Evolutionary conservation across 352 stramenopile genomes (phyloP).

Genomic region (Globisporangium sylvaticum): DNA sequence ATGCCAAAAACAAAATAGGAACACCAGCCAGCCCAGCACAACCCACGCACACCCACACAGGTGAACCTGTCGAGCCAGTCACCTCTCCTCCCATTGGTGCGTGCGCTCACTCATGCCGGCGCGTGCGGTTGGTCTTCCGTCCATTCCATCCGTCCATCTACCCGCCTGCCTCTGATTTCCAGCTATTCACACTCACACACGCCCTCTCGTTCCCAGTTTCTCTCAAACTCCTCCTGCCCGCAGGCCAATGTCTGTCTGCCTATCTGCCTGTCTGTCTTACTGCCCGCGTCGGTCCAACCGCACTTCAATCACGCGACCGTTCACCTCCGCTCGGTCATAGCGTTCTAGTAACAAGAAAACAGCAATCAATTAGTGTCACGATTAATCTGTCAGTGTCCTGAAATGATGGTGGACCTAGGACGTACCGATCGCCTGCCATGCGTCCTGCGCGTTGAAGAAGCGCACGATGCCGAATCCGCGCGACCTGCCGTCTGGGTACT

Average conservation of each 20-base stretch:
- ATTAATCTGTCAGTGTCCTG: not conserved
- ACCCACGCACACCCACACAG: not conserved
- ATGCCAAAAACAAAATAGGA: slow-evolving; percentile 3
- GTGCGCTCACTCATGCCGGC: not conserved
- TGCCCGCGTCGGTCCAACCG: slow-evolving; percentile 58
- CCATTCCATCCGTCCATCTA: slow-evolving; percentile 6
- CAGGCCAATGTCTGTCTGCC: not conserved
- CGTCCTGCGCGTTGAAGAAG: slow-evolving; percentile 46
- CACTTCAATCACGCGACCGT: slow-evolving; percentile 63
- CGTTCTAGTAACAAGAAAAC: slow-evolving; percentile 28
- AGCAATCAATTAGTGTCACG: not conserved
- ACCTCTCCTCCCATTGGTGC: not conserved
- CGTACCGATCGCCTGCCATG: slow-evolving; percentile 62
- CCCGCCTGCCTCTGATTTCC: not conserved
- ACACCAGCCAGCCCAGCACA: slow-evolving; percentile 1
- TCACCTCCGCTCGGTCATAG: slow-evolving; percentile 63
- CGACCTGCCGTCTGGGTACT: slow-evolving; percentile 56
- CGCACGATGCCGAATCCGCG: slow-evolving; percentile 72
- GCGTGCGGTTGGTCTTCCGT: not conserved
- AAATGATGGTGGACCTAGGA: not conserved
- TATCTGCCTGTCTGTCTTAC: not conserved
- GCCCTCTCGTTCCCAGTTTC: not conserved
- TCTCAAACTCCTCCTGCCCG: not conserved
- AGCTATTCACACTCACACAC: not conserved
- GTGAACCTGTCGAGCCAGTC: not conserved